Evolutionary conservation across 108 stramenopile species (phyloP).

Genomic region (Fragilariopsis cylindrus): DNA sequence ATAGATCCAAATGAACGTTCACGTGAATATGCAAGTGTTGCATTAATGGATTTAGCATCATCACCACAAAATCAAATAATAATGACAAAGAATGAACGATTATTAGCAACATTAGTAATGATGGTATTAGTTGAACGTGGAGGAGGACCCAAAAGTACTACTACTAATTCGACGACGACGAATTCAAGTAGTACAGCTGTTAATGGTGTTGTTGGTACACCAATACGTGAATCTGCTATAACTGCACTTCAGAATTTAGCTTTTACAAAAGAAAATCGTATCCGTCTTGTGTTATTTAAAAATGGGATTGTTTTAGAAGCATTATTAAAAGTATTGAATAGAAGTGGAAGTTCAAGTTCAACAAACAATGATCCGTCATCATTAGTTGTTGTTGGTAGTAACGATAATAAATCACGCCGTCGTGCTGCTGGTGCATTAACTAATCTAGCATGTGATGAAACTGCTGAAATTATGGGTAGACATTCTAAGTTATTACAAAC

Average conservation of each 20-base stretch:
- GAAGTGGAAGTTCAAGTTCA: constrained; percentile 8
- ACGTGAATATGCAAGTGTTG: constrained; percentile 68
- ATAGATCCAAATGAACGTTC: constrained; percentile 62
- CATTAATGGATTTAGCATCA: constrained; percentile 82
- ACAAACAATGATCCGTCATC: constrained; percentile 30
- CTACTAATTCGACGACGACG: not conserved
- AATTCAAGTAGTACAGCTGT: no score
- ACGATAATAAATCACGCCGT: constrained; percentile 65
- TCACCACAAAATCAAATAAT: constrained; percentile 65
- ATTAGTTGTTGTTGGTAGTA: constrained; percentile 8
- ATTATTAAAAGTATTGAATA: constrained; percentile 54
- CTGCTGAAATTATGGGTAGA: constrained; percentile 67
- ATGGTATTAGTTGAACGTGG: constrained; percentile 68
- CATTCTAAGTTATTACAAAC: constrained; percentile 74
- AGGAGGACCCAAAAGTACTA: constrained; percentile 27
- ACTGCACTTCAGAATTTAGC: constrained; percentile 84
- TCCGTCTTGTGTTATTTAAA: constrained; percentile 59
- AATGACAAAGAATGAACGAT: constrained; percentile 74
- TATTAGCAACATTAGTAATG: constrained; percentile 78
- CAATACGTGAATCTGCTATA: constrained; percentile 70
- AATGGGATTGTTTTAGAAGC: constrained; percentile 80
- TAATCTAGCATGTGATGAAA: constrained; percentile 82
- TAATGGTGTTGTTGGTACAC: no score
- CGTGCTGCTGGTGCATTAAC: constrained; percentile 83
- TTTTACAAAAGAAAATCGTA: constrained; percentile 71